These are phyloP conservation scores for Linnemannia exigua DNA, from an alignment of 192 early-diverging fungal species.

Conservation along the genomic window DNA sequence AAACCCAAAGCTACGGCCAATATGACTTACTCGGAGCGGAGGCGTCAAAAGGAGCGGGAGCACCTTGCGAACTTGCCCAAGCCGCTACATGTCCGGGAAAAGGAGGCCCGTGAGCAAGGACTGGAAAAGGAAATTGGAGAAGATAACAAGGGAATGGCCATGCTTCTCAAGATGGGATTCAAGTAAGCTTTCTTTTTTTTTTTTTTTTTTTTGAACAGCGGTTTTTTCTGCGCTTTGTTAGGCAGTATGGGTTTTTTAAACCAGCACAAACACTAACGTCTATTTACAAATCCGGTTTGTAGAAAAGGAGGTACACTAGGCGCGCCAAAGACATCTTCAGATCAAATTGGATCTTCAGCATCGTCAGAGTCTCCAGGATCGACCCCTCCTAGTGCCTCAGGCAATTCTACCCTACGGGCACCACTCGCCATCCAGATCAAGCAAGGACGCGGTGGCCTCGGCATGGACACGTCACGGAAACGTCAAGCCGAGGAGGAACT, in stretches of 20 bases:
- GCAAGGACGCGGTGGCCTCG: conserved; percentile 62
- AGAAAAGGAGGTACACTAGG: conserved; percentile 63
- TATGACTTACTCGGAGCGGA: conserved; percentile 55
- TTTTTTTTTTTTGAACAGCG: background rate
- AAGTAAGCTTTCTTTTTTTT: conserved; percentile 52
- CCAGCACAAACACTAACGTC: background rate
- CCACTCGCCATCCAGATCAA: conserved; percentile 44
- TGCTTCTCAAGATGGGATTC: conserved; percentile 72
- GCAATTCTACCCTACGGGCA: conserved; percentile 10
- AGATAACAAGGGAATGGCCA: conserved; percentile 68
- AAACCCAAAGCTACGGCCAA: conserved; percentile 10
- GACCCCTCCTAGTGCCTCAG: background rate
- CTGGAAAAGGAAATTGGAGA: conserved; percentile 60
- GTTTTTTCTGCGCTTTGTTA: too few species aligned
- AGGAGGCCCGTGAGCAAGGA: conserved; percentile 65
- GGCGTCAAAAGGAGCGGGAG: conserved; percentile 57
- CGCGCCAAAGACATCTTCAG: background rate
- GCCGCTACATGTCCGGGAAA: conserved; percentile 54
- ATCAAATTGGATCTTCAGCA: background rate
- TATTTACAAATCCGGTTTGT: background rate
- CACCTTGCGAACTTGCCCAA: conserved; percentile 62
- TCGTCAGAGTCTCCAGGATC: background rate
- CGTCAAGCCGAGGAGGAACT: conserved; percentile 53
- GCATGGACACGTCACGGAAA: conserved; percentile 59
- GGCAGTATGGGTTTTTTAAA: background rate